A percentile compares a stretch with the other conserved stretches of the same genome.
phyloP scores from a whole-genome alignment of 2,329 filamentous ascomycete genomes.

The Sporothrix dimorphospora region DNA sequence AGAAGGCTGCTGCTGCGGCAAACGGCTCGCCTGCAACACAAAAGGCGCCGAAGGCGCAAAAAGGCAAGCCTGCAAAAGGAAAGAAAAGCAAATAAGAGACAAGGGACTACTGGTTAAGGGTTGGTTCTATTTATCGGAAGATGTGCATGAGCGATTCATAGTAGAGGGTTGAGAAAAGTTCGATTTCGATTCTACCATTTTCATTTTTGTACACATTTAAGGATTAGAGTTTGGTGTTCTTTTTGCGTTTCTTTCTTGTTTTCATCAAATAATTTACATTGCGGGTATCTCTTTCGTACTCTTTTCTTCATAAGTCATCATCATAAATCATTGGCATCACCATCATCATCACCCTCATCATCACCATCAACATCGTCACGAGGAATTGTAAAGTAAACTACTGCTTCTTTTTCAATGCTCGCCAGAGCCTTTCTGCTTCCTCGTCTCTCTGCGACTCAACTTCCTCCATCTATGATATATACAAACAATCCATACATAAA shows the following conservation, averaged over 20 bases:
- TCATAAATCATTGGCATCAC: background rate
- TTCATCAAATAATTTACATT: background rate
- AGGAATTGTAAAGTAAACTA: background rate
- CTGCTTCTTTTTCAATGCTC: background rate
- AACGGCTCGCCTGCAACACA: conserved; percentile 25
- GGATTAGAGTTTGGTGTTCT: conserved; percentile 2
- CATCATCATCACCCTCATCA: background rate
- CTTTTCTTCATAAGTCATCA: background rate
- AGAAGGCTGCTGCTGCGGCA: background rate
- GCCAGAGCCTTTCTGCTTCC: background rate
- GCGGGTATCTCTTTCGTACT: background rate
- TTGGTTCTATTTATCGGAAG: background rate
- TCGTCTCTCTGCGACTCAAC: background rate
- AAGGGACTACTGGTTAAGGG: conserved; percentile 31
- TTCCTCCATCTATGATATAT: conserved; percentile 11
- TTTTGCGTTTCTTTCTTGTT: background rate
- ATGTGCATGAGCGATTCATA: background rate
- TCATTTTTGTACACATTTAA: background rate
- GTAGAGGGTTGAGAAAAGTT: background rate
- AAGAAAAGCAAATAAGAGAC: conserved; percentile 24
- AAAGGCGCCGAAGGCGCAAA: conserved; percentile 28
- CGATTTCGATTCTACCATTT: background rate
- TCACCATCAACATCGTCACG: background rate
- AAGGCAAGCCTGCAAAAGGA: conserved; percentile 26
- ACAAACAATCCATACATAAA: conserved; percentile 9